These are phyloP conservation scores for Chenopodium formosanum DNA, from an alignment of 148 eudicot genomes.

Conservation along the genomic window DNA sequence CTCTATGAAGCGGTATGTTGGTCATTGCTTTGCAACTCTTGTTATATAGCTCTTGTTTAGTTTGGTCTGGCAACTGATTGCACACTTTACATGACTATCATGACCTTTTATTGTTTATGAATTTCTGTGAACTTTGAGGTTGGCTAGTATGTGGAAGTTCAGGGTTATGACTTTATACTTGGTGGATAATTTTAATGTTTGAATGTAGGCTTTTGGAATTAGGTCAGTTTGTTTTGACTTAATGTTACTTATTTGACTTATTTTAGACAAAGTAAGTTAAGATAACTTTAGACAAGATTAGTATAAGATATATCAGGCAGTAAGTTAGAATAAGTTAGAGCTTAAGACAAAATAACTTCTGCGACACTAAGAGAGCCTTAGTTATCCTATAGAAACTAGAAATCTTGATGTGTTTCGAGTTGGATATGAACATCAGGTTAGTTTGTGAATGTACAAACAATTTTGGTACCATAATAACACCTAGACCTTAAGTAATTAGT, in stretches of 20 bases:
- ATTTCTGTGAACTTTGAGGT: neutral
- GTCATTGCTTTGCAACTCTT: slow-evolving; percentile 1
- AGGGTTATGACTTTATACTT: neutral
- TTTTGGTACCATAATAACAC: neutral
- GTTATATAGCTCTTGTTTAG: neutral
- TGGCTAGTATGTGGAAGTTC: neutral
- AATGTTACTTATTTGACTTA: no score
- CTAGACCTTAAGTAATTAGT: neutral
- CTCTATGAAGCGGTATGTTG: slow-evolving; percentile 67
- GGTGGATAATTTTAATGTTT: no score
- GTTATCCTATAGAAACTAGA: neutral
- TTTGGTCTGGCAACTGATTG: neutral
- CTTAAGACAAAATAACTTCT: no score
- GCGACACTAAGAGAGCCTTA: no score
- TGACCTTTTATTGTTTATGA: no score
- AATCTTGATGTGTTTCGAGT: neutral
- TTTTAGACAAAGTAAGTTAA: no score
- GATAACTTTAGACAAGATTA: no score
- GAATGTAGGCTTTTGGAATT: neutral
- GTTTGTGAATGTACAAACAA: neutral
- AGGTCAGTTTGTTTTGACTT: no score
- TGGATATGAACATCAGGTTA: neutral
- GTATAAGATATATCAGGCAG: no score
- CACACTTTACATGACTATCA: neutral
- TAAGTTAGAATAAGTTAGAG: no score